These are phyloP conservation scores for Passalora sequoiae DNA, from an alignment of 2,329 filamentous ascomycete species.

Conservation along the genomic window DNA sequence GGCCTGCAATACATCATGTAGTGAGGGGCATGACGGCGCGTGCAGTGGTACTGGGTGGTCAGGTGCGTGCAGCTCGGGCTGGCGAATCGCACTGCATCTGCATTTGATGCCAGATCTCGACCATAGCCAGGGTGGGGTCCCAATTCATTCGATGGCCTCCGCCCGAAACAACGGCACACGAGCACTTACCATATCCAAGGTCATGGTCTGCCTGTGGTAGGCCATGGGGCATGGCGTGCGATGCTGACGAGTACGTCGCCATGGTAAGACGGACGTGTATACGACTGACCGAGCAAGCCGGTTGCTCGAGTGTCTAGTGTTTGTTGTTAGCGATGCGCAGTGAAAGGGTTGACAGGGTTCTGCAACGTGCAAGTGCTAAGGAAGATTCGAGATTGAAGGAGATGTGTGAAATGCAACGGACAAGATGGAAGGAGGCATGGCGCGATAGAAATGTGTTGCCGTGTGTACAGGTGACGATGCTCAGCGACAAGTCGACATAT, in stretches of 20 bases:
- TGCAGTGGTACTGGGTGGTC: conserved; percentile 1
- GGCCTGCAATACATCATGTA: no score
- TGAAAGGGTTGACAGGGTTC: neutral
- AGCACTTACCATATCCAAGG: conserved; percentile 15
- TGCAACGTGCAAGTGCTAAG: neutral
- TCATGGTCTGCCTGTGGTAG: conserved; percentile 14
- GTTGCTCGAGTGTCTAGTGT: neutral
- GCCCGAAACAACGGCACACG: neutral
- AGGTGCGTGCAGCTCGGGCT: neutral
- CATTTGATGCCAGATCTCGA: neutral
- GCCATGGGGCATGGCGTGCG: conserved; percentile 15
- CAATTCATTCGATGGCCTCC: neutral
- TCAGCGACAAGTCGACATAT: neutral
- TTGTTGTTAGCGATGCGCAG: conserved; percentile 5
- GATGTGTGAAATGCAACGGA: conserved; percentile 3
- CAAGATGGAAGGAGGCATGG: conserved; percentile 4
- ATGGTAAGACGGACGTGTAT: conserved; percentile 6
- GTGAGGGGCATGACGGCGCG: no score
- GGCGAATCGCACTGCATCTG: conserved; percentile 3
- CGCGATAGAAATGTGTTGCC: neutral
- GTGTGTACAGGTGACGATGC: conserved; percentile 3
- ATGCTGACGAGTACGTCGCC: conserved; percentile 15
- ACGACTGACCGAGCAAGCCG: neutral
- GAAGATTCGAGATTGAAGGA: no score
- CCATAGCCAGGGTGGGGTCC: neutral